Evolutionary conservation across 202 grass and related monocot genomes (phyloP).

Genomic region (Zizania palustris): DNA sequence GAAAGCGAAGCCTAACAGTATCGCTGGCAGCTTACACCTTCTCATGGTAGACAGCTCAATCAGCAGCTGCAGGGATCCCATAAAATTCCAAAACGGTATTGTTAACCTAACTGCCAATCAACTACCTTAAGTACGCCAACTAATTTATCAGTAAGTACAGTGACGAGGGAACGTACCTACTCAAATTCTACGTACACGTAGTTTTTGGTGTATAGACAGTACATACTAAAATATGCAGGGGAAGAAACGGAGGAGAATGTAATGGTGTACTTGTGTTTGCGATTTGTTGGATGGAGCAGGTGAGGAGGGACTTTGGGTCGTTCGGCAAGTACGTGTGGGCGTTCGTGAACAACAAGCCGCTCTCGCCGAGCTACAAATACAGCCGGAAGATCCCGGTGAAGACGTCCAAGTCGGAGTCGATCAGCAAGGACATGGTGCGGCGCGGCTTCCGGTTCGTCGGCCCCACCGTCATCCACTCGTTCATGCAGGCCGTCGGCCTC

Average conservation of each 20-base stretch:
- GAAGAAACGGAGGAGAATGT: constrained; percentile 7
- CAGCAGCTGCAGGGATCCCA: constrained; percentile 33
- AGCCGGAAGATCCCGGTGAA: constrained; percentile 94
- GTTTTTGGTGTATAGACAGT: background rate
- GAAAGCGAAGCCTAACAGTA: constrained; percentile 43
- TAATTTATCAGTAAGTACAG: constrained; percentile 12
- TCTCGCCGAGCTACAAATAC: constrained; percentile 86
- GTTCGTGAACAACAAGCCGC: constrained; percentile 91
- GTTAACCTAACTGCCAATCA: constrained; percentile 38
- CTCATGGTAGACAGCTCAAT: constrained; percentile 34
- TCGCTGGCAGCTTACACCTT: constrained; percentile 25
- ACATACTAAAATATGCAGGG: background rate
- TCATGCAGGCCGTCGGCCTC: constrained; percentile 95
- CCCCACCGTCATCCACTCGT: constrained; percentile 87
- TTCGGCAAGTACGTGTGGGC: constrained; percentile 87
- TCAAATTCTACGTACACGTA: constrained; percentile 7
- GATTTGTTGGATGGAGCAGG: constrained; percentile 36
- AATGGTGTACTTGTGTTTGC: background rate
- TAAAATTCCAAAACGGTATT: constrained; percentile 18
- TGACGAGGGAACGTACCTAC: constrained; percentile 5
- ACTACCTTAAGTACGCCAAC: constrained; percentile 15
- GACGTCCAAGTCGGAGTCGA: constrained; percentile 97
- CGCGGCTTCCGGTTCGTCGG: constrained; percentile 94
- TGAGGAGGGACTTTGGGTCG: constrained; percentile 59
- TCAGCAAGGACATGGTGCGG: constrained; percentile 98